Evolutionary conservation across 495 filamentous ascomycete species (phyloP).

Genomic region (Cetradonia linearis): DNA sequence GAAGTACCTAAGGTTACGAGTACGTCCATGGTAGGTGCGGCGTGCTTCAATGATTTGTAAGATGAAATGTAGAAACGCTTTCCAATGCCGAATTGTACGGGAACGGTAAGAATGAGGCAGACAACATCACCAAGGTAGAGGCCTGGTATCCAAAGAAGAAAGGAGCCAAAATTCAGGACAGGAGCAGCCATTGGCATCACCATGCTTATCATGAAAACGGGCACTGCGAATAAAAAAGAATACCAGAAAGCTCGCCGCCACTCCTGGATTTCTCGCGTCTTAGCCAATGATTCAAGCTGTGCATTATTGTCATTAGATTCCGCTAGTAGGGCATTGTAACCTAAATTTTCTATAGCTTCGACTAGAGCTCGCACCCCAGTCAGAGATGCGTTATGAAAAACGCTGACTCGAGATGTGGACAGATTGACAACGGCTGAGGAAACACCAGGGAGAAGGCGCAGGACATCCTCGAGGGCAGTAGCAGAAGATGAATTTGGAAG

Average conservation of each 20-base stretch:
- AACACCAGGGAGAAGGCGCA: conserved; percentile 60
- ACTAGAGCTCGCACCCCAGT: conserved; percentile 76
- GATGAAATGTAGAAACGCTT: conserved; percentile 84
- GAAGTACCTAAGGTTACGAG: conserved; percentile 90
- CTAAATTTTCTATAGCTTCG: conserved; percentile 64
- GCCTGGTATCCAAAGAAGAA: conserved; percentile 54
- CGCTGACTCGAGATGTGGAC: conserved; percentile 51
- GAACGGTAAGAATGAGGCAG: conserved; percentile 74
- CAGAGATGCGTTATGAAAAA: conserved; percentile 58
- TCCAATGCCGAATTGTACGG: conserved; percentile 94
- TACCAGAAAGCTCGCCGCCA: conserved; percentile 73
- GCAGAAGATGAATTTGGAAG: conserved; percentile 60
- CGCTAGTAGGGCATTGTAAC: conserved; percentile 80
- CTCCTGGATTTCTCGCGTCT: conserved; percentile 90
- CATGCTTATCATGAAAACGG: conserved; percentile 92
- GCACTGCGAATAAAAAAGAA: conserved; percentile 71
- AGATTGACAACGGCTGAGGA: conserved; percentile 61
- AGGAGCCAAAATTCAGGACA: conserved; percentile 58
- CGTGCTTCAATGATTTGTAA: conserved; percentile 81
- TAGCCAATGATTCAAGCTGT: conserved; percentile 88
- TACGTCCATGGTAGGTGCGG: conserved; percentile 94
- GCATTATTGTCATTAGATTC: conserved; percentile 94
- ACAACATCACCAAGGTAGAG: conserved; percentile 80
- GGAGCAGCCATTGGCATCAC: conserved; percentile 70
- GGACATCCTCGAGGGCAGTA: conserved; percentile 54